These are phyloP conservation scores for Citrus hindsii DNA, from an alignment of 345 rosid species.

Conservation along the genomic window DNA sequence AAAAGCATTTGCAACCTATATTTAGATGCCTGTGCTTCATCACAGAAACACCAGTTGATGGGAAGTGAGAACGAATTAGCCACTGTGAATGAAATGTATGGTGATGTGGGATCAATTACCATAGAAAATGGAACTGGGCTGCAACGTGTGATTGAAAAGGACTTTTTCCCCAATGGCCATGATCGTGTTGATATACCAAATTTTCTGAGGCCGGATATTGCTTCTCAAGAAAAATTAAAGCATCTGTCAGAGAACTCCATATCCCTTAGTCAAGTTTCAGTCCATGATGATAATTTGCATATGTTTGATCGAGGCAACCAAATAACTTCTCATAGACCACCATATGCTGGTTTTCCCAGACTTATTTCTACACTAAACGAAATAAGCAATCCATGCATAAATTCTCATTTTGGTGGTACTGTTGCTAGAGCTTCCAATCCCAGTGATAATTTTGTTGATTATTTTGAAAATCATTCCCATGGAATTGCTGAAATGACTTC, in stretches of 20 bases:
- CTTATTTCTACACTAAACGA: slow-evolving; percentile 18
- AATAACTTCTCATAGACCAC: slow-evolving; percentile 1
- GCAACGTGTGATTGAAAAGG: slow-evolving; percentile 23
- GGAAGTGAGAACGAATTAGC: slow-evolving; percentile 17
- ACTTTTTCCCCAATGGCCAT: slow-evolving; percentile 14
- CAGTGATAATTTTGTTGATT: slow-evolving; percentile 18
- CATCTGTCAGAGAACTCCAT: slow-evolving; percentile 23
- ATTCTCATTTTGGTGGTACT: slow-evolving; percentile 17
- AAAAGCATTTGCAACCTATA: slow-evolving; percentile 19
- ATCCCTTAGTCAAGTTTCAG: slow-evolving; percentile 15
- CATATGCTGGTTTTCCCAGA: slow-evolving; percentile 21
- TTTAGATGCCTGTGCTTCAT: slow-evolving; percentile 19
- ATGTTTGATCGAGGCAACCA: slow-evolving; percentile 22
- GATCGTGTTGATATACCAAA: slow-evolving; percentile 8
- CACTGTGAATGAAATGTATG: slow-evolving; percentile 17
- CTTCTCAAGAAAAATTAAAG: slow-evolving; percentile 22
- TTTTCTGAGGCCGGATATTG: slow-evolving; percentile 16
- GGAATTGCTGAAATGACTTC: slow-evolving; percentile 24
- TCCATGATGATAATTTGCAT: slow-evolving; percentile 7
- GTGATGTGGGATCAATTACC: slow-evolving; percentile 16
- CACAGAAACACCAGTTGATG: slow-evolving; percentile 17
- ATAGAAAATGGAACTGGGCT: slow-evolving; percentile 16
- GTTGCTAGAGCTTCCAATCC: slow-evolving; percentile 19
- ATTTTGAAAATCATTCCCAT: slow-evolving; percentile 20
- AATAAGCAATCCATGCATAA: slow-evolving; percentile 13